Percentiles rank a stretch among this genome's conserved stretches.
Evolutionary conservation across 2,329 filamentous ascomycete species (phyloP).

Genomic region (Fusarium papillatum): DNA sequence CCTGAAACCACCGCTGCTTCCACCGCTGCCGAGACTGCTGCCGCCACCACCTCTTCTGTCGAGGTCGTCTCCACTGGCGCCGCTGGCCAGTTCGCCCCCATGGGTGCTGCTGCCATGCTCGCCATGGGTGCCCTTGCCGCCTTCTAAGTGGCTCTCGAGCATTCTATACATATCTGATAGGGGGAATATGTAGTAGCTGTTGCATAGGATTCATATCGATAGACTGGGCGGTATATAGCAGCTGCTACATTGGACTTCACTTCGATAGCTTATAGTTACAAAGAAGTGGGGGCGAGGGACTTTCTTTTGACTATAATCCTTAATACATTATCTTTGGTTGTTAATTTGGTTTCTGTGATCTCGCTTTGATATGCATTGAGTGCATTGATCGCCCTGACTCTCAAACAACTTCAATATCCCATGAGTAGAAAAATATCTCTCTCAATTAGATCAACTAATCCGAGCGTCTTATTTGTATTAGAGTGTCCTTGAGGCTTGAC

Average conservation of each 20-base stretch:
- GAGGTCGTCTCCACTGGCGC: constrained; percentile 1
- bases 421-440: too few relatives aligned
- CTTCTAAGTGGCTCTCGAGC: background rate
- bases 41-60: background rate
- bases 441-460: too few relatives aligned
- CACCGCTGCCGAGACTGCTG: background rate
- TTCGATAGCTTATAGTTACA: constrained; percentile 7
- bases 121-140: constrained; percentile 8
- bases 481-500: background rate
- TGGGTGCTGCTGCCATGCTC: constrained; percentile 9
- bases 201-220: background rate
- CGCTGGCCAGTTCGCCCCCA: background rate
- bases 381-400: background rate
- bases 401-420: too few relatives aligned
- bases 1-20: background rate
- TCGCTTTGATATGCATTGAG: background rate
- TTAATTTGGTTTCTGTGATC: background rate
- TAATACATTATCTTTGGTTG: constrained; percentile 1
- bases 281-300: background rate
- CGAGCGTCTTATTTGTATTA: too few relatives aligned
- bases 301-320: constrained; percentile 3
- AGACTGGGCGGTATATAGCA: background rate
- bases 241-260: background rate
- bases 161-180: background rate
- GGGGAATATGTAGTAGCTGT: background rate